Evolutionary conservation across 495 filamentous ascomycete genomes (phyloP), one percentile per base, ranked within the genome.

Genomic region (Trichocladium uniseriatum): DNA sequence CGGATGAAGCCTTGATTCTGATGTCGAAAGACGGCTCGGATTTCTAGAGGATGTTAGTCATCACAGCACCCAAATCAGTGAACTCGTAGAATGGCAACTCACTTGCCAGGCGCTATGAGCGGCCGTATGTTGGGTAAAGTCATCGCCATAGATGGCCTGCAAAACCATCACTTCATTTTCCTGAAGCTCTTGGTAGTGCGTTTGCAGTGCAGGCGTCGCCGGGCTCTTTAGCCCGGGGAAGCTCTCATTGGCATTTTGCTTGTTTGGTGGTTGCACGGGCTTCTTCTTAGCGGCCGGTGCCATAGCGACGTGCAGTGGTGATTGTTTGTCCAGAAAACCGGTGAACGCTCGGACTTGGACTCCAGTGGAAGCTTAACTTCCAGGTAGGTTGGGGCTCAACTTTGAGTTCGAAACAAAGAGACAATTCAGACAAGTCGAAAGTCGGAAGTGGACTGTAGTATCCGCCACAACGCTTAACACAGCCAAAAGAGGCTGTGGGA

Each of bases 101-200:
- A 88, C 85, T 73, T 94, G 87, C 92, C 92, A 98, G 34, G 89
- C 89, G 37, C 79, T 81, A 37, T 78, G 78, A 59, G 82, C 80
- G 22, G 77, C 69, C 53, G 80, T 77, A 48, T 89, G 79, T 52
- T 87, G 78, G 56, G 81, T 69, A 61, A 85, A 97, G 60, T 97
- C 92, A 40, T 96, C 89, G 59, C 83, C 85, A 60, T 92, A 98
- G 35, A 98, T 95, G 5, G 94, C 87, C 46, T 83, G 74, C 41
- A 98, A 71, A 11, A 81, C 92, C 66, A 94, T 82, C 29, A 91
- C 72, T 70, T 98, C 92, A 61, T 95, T 82, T 48, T 84, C 70
- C 69, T 97, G 92, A 18, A 83, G 80, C 60, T 92, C 82, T 37
- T 81, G 75, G 66, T 96, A 94, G 59, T 92, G 79, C 14, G 84